Evolutionary conservation across 2,329 filamentous ascomycete genomes (phyloP).

Genomic region (Ceratocystis harringtonii): DNA sequence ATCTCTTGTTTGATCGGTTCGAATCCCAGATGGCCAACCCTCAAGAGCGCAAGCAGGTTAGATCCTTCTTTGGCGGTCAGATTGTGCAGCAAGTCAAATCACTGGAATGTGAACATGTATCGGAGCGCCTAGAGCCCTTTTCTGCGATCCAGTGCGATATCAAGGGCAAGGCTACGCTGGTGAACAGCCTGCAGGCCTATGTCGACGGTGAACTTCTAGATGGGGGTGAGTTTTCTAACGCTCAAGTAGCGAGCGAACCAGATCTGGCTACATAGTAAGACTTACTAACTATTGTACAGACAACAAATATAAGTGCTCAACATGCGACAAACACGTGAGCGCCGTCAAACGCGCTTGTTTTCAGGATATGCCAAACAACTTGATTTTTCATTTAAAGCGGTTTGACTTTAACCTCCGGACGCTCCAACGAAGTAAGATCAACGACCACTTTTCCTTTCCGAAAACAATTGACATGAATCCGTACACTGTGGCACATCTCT

Average conservation of each 20-base stretch:
- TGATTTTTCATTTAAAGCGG: slow-evolving; percentile 88
- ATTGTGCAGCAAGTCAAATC: slow-evolving; percentile 91
- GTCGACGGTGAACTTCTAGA: slow-evolving; percentile 94
- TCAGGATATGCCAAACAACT: slow-evolving; percentile 80
- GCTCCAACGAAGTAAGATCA: slow-evolving; percentile 78
- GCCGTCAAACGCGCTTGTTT: slow-evolving; percentile 88
- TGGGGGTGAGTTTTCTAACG: slow-evolving; percentile 41
- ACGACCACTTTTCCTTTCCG: slow-evolving; percentile 87
- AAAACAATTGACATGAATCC: slow-evolving; percentile 68
- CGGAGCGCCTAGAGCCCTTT: slow-evolving; percentile 77
- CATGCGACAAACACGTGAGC: slow-evolving; percentile 76
- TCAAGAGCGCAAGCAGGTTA: slow-evolving; percentile 56
- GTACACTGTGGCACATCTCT: slow-evolving; percentile 77
- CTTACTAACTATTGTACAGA: slow-evolving; percentile 35
- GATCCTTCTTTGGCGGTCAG: slow-evolving; percentile 79
- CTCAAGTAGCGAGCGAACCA: too few species aligned
- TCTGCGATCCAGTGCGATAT: slow-evolving; percentile 94
- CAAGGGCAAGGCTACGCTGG: slow-evolving; percentile 69
- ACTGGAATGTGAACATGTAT: slow-evolving; percentile 86
- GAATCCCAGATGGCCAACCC: slow-evolving; percentile 60
- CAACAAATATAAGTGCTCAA: slow-evolving; percentile 95
- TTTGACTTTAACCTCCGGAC: slow-evolving; percentile 70
- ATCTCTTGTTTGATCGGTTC: slow-evolving; percentile 79
- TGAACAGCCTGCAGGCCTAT: slow-evolving; percentile 86
- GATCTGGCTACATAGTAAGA: background rate